A percentile compares a stretch with the other conserved stretches of the same genome.
These are phyloP conservation scores for Lentinula guzmanii DNA, from an alignment of 768 basidiomycete genomes.

Conservation along the genomic window DNA sequence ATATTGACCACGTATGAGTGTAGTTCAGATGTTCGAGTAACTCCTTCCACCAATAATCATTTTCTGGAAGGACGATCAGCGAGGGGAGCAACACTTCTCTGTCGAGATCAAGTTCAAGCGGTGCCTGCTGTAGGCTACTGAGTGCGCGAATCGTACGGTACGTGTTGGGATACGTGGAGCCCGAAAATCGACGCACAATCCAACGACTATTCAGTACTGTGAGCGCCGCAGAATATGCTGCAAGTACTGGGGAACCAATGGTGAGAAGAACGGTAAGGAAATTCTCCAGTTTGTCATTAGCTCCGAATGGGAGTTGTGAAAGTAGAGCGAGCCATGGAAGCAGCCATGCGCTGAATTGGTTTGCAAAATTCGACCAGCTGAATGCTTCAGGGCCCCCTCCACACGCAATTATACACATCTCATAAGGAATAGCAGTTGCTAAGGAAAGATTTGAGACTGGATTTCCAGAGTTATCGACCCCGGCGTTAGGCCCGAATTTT, in stretches of 20 bases:
- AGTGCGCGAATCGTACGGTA: slow-evolving; percentile 26
- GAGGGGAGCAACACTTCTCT: slow-evolving; percentile 27
- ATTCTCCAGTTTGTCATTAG: slow-evolving; percentile 31
- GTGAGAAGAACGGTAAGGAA: slow-evolving; percentile 35
- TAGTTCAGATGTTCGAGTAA: slow-evolving; percentile 26
- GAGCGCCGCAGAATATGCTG: slow-evolving; percentile 37
- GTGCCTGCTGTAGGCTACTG: slow-evolving; percentile 35
- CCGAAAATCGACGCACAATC: slow-evolving; percentile 26
- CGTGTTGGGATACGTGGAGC: slow-evolving; percentile 23
- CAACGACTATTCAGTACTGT: slow-evolving; percentile 39
- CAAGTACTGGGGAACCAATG: slow-evolving; percentile 37
- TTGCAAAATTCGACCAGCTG: slow-evolving; percentile 26
- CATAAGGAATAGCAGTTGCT: slow-evolving; percentile 1
- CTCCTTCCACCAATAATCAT: slow-evolving; percentile 36
- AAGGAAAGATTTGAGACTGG: not conserved
- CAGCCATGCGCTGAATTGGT: slow-evolving; percentile 38
- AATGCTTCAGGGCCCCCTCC: not conserved
- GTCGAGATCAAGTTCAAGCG: slow-evolving; percentile 23
- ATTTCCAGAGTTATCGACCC: not conserved
- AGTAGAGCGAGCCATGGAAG: slow-evolving; percentile 43
- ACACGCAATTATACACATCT: not conserved
- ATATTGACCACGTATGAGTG: slow-evolving; percentile 32
- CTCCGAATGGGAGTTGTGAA: slow-evolving; percentile 45
- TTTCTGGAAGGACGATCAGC: slow-evolving; percentile 33
- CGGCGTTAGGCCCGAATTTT: not conserved